Conservation (phyloP, 2,329 filamentous ascomycete species). For the Beauveria australis region DNA sequence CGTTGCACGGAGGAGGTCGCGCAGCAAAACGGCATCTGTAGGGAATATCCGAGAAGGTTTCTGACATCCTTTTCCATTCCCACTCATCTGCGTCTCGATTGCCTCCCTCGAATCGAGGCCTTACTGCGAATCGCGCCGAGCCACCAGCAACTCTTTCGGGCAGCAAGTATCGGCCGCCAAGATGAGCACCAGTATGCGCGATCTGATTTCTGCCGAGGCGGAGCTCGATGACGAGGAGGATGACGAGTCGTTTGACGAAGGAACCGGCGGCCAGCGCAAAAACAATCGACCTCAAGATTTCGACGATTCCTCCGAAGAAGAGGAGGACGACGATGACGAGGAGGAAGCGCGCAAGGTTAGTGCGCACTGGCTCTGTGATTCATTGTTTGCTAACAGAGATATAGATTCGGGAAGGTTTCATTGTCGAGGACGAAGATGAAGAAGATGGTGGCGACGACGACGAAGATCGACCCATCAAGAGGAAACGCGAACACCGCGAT, state of each 20-base stretch:
- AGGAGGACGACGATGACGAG: constrained; percentile 86
- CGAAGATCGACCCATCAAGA: constrained; percentile 52
- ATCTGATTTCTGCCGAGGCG: constrained; percentile 78
- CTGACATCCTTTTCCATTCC: neutral
- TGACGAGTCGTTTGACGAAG: constrained; percentile 75
- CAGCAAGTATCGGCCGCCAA: constrained; percentile 23
- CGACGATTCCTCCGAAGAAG: constrained; percentile 86
- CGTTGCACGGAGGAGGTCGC: constrained; percentile 9
- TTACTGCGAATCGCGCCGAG: neutral
- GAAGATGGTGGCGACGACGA: constrained; percentile 55
- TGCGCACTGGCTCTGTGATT: constrained; percentile 1
- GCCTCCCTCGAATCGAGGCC: neutral
- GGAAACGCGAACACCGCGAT: constrained; percentile 69
- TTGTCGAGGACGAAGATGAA: constrained; percentile 76
- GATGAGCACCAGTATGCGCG: constrained; percentile 59
- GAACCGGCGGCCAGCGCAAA: constrained; percentile 51
- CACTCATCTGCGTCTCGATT: neutral
- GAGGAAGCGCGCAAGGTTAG: constrained; percentile 70
- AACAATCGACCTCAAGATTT: constrained; percentile 35
- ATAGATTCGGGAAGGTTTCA: constrained; percentile 88
- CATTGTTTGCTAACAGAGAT: neutral
- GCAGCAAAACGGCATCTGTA: neutral
- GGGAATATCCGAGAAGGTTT: neutral
- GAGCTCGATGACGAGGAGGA: constrained; percentile 80
- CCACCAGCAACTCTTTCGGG: neutral